A percentile compares a stretch with the other conserved stretches of the same genome.
Conservation (phyloP, 768 basidiomycete genomes). For the Galerina sulciceps region DNA sequence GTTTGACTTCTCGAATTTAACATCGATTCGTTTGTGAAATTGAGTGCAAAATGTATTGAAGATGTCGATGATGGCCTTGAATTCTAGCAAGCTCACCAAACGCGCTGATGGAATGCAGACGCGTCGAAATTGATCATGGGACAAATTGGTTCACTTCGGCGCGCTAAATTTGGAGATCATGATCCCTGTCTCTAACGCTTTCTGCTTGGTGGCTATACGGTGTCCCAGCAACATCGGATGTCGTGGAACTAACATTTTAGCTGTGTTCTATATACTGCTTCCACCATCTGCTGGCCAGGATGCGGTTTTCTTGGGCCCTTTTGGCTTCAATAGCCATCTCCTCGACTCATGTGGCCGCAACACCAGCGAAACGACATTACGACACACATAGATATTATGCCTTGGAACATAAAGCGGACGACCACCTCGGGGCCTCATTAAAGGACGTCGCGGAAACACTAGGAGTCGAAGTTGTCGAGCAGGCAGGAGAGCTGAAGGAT, state of each 20-base stretch:
- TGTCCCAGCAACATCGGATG: constrained; percentile 11
- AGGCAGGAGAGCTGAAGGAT: constrained; percentile 77
- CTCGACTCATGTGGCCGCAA: constrained; percentile 27
- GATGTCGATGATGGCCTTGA: too few relatives aligned
- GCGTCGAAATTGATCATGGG: too few relatives aligned
- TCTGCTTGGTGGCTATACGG: constrained; percentile 20
- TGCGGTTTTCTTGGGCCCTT: constrained; percentile 26
- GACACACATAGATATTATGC: constrained; percentile 82
- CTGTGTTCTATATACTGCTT: constrained; percentile 6
- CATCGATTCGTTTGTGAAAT: too few relatives aligned
- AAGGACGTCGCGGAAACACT: constrained; percentile 61
- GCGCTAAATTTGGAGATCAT: constrained; percentile 10
- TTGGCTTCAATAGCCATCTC: constrained; percentile 22
- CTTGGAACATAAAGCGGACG: constrained; percentile 59
- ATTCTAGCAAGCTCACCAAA: too few relatives aligned
- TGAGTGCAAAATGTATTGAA: too few relatives aligned
- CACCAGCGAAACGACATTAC: constrained; percentile 57
- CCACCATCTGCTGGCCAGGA: constrained; percentile 27
- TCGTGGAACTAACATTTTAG: constrained; percentile 12
- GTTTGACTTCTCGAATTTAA: too few relatives aligned
- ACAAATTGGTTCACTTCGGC: background rate
- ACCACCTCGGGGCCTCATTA: constrained; percentile 47
- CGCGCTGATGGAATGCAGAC: too few relatives aligned
- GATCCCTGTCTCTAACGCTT: constrained; percentile 8
- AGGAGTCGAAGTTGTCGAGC: constrained; percentile 86